Conservation (phyloP, 2,329 filamentous ascomycete species). For the Alternaria metachromatica region DNA sequence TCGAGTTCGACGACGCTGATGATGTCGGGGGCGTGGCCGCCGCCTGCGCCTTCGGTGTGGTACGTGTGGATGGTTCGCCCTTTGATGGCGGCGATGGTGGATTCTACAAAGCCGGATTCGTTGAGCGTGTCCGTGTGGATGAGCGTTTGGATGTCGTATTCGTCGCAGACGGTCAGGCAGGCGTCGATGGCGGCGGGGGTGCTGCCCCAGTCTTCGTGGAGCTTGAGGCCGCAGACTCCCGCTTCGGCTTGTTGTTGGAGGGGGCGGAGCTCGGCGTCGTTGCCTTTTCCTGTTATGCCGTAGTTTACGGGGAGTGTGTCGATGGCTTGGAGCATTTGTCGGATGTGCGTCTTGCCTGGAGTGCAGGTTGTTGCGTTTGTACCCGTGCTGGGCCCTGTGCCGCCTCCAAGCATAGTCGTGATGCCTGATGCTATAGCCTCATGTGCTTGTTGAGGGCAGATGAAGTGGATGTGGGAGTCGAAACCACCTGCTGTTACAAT, state of each 20-base stretch:
- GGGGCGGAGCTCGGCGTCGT: slow-evolving; percentile 74
- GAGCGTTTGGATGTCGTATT: slow-evolving; percentile 89
- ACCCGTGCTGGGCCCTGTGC: slow-evolving; percentile 89
- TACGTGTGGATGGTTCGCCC: slow-evolving; percentile 92
- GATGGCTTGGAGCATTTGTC: slow-evolving; percentile 87
- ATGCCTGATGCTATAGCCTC: slow-evolving; percentile 86
- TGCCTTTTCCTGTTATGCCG: slow-evolving; percentile 92
- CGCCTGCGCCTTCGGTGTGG: slow-evolving; percentile 93
- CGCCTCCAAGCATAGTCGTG: slow-evolving; percentile 89
- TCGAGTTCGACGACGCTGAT: slow-evolving; percentile 88
- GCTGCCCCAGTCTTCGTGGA: slow-evolving; percentile 95
- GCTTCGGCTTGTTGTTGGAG: slow-evolving; percentile 82
- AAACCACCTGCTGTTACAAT: slow-evolving; percentile 91
- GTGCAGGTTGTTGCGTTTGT: slow-evolving; percentile 94
- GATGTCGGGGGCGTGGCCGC: slow-evolving; percentile 94
- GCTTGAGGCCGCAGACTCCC: slow-evolving; percentile 87
- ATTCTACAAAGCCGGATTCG: slow-evolving; percentile 95
- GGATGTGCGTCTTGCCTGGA: slow-evolving; percentile 80
- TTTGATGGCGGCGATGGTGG: slow-evolving; percentile 85
- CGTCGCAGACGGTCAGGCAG: slow-evolving; percentile 81
- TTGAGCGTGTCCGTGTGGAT: slow-evolving; percentile 97
- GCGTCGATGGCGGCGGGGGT: slow-evolving; percentile 91
- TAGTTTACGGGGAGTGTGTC: slow-evolving; percentile 84
- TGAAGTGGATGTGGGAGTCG: slow-evolving; percentile 91
- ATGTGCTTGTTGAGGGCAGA: slow-evolving; percentile 88